Base-by-base conservation (phyloP, 192 early-diverging fungal species). In the Gamsiella multidivaricata region DNA sequence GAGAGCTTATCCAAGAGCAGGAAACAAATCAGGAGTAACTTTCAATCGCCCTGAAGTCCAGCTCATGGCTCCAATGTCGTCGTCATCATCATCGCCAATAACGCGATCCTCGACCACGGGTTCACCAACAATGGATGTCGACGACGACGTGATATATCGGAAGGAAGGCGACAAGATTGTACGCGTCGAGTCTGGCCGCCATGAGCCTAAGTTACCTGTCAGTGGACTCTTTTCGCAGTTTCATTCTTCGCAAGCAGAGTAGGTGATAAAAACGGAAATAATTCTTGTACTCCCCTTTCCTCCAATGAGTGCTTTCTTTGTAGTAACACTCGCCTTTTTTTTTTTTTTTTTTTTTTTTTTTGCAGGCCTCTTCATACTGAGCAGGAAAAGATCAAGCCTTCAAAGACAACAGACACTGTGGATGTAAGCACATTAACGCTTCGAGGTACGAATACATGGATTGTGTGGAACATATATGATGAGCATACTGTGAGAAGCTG, bases 141-240 rank as follows among this genome's bases (percentile, higher is more conserved):
- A 78, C 18, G 74, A 54, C 0, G 74, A 78, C 12, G 74, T 78
- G 22, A 43, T 78, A 14, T 78, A 78, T 47, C 36, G 66, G 33
- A 68, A 64, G 23, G 66, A 78, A 25, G 65, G 65, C 0, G 47
- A 45, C 36, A 78, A 69, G 61, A 78, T 78, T 39, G 66, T 78
- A 1, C 74, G 60, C 45, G 74, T 78, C 0, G 45, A 50, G 23
- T 9, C 9, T 7, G 18, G 31, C 2, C 26, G 20, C 14, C 34
- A 61, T 28, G 26, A 62, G 12, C 34, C 68, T 0, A 65, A 66
- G 9, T 11, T 59, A 0, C 72, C 72, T 17, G 49, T 76, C 17
- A 76, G 72, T 25, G 42, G 52, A 18, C 52, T 76, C 29, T 76
- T 76, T 51, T 62, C 64, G 2, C 58, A 76, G 42, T 76, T n/a